Base-by-base conservation (phyloP, 2,329 filamentous ascomycete genomes). In the Coniochaeta sp. region DNA sequence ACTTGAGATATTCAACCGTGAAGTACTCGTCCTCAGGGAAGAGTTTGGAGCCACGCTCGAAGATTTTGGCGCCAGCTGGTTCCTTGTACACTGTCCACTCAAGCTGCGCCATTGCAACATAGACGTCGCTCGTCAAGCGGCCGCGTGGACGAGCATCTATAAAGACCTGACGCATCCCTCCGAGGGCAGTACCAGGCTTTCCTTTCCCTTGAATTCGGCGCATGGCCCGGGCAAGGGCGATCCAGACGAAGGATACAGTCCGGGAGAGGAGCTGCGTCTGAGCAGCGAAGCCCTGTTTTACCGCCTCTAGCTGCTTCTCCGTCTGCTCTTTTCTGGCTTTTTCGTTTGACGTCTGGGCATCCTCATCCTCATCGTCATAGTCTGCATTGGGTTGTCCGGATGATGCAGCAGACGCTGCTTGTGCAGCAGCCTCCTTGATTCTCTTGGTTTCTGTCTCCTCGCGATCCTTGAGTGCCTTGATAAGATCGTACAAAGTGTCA, bases 61-160 rank as follows among this genome's bases (percentile, higher is more conserved):
- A 96, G 62, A 99, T 98, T 76, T 95, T 97, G 50, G 89, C 90
- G 1, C 93, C 93, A 0, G 95, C 91, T 0, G 88, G 85, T 68
- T 98, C 95, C 70, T 96, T 95, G 74, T 99, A 99, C 66, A 96
- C 96, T 67, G 96, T 88, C 71, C 95, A 93, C 73, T 99, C 95
- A 69, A 99, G 90, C 62, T 96, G 81, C 17, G 96, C 95, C 66
- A 91, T 91, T 1, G 92, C 92, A 59, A 97, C 90, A 70, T 99
- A 99, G 6, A 97, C 91, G 71, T 98, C 95, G 67, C 91, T 96
- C 8, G 91, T 95, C 54, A 99, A 83, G 59, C 92, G 89, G 19
- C 95, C 96, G 64, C 88, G 87, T 68, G 90, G 89, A 36, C 95
- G 86, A 56, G 95, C 93, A 72, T 98, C 92, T 1, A 86, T 88